Base-by-base conservation (phyloP, 2,329 filamentous ascomycete species). In the Chrysoporthe deuterocubensis region DNA sequence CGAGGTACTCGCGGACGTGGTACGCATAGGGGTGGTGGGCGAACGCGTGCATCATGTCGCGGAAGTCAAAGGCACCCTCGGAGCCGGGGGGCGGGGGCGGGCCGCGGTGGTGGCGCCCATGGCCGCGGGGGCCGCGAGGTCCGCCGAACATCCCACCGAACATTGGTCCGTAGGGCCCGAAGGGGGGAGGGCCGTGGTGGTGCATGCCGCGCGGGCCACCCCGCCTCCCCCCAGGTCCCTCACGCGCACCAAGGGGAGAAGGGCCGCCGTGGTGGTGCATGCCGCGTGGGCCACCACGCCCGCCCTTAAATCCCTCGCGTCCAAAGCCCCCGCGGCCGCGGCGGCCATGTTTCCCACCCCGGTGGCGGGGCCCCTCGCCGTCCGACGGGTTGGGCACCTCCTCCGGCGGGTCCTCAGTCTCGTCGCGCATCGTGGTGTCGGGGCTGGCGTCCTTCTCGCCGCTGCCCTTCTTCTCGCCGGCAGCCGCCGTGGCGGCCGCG, bases 11-110 rank as follows among this genome's bases (percentile, higher is more conserved):
- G 67, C 78, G 78, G 66, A 84, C 71, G 59, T 76, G 76, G 57
- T 79, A 79, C 50, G 82, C 78, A 68, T 81, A 75, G 7, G 83
- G 82, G 70, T 85, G 81, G 68, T 71, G 71, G 4, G 78, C 76
- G 67, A 83, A 74, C 40, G 79, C 76, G 43, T 77, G 74, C 75
- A 84, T 78, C 71, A 82, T 70, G 44, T 75, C 75, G 34, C 75
- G 71, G 62, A 83, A 76, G 72, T 82, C 80, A 71, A 81, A 80
- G 3, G 59, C 34, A 9, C 43, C 46, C 42, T 42, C 59, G 8
- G 63, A 40, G 34, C 2, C 74, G 71, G 3, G 72, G 72, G 34
- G 63, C 64, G 59, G 72, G 74, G 9, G 70, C 40, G 3, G 75
- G 69, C 71, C 75, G 66, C 26, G 73, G 59, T 62, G 62, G 60